phyloP scores from a whole-genome alignment of 2,329 filamentous ascomycete genomes.

The Xylaria sp. region DNA sequence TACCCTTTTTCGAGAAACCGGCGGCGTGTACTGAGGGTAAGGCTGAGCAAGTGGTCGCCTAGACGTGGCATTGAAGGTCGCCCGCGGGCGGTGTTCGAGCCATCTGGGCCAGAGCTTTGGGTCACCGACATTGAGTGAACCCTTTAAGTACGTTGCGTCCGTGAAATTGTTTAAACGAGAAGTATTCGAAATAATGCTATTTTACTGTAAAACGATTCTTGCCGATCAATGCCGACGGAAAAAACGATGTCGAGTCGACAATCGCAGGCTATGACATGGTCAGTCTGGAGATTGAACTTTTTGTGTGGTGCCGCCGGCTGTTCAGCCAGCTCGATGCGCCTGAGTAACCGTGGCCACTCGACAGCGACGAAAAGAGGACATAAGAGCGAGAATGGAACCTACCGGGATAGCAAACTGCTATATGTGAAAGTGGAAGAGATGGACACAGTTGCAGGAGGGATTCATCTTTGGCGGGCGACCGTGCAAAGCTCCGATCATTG shows the following conservation, averaged over 20 bases:
- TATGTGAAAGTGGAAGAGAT: not conserved
- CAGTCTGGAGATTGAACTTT: not conserved
- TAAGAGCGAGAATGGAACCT: not conserved
- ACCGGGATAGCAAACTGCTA: not conserved
- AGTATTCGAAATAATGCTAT: too few species aligned
- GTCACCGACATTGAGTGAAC: constrained; percentile 11
- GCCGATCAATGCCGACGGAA: not conserved
- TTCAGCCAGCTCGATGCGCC: not conserved
- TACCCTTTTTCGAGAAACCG: constrained; percentile 1
- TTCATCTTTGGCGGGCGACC: constrained; percentile 1
- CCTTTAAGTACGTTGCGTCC: too few species aligned
- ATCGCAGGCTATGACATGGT: constrained; percentile 1
- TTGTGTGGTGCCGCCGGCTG: too few species aligned
- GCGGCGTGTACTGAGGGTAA: not conserved
- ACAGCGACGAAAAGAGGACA: not conserved
- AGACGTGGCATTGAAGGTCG: constrained; percentile 20
- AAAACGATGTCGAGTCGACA: not conserved
- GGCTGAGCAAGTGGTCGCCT: constrained; percentile 23
- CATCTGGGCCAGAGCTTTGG: constrained; percentile 20
- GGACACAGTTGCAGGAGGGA: not conserved
- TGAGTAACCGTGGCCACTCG: not conserved
- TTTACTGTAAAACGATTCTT: too few species aligned
- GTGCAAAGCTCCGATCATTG: not conserved
- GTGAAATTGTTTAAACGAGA: too few species aligned
- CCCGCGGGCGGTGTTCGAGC: constrained; percentile 23